phyloP scores from a whole-genome alignment of 768 basidiomycete species.

The Suillus fuscotomentosus region DNA sequence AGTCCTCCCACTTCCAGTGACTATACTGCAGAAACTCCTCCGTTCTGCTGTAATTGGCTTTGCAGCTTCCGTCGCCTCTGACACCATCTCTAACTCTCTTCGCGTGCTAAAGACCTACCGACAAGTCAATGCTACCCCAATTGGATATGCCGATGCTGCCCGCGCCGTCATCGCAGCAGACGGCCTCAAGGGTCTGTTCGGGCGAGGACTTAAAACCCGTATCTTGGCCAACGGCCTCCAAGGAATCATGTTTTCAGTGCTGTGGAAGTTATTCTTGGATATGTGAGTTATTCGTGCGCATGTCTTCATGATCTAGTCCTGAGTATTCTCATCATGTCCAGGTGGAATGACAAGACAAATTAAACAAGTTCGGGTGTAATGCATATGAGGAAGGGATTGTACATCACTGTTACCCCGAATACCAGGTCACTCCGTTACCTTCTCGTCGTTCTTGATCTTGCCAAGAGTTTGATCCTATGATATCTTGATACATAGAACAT shows the following conservation, averaged over 20 bases:
- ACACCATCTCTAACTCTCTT: constrained; percentile 84
- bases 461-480: not conserved
- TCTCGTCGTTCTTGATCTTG: not conserved
- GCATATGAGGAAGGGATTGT: not conserved
- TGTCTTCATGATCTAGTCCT: not conserved
- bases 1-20: constrained; percentile 56
- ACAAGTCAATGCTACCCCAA: constrained; percentile 80
- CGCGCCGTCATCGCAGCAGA: constrained; percentile 72
- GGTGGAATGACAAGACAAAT: constrained; percentile 35
- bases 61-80: constrained; percentile 79
- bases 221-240: constrained; percentile 91
- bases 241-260: constrained; percentile 84
- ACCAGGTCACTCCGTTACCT: not conserved
- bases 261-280: constrained; percentile 92
- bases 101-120: constrained; percentile 95
- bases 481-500: not conserved
- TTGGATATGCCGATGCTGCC: constrained; percentile 80
- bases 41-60: constrained; percentile 94
- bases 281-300: constrained; percentile 51
- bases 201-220: constrained; percentile 86
- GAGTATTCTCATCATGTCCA: constrained; percentile 7
- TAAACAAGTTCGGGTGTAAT: not conserved
- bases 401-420: not conserved
- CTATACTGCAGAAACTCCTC: constrained; percentile 53
- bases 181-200: constrained; percentile 78